Conservation (phyloP, 2,329 filamentous ascomycete genomes). For the Microsporum audouinii region DNA sequence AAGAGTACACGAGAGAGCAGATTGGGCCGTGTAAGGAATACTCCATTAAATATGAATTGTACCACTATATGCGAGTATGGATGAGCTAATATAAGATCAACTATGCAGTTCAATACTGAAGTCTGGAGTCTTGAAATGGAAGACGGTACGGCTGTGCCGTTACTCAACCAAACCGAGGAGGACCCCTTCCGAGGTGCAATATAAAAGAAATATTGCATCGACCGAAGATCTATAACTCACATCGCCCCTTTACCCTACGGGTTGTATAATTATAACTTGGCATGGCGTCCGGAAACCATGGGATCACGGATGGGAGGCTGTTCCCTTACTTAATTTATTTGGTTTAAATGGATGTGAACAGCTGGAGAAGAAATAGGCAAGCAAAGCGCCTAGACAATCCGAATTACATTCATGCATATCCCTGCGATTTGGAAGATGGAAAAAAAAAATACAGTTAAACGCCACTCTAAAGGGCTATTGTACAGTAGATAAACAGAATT, state of each 20-base stretch:
- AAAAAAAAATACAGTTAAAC: neutral
- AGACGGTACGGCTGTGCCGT: conserved; percentile 56
- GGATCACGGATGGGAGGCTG: neutral
- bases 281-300: neutral
- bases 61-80: neutral
- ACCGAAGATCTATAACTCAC: neutral
- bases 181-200: conserved; percentile 50
- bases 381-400: neutral
- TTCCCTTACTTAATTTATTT: neutral
- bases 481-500: conserved; percentile 2
- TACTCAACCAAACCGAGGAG: conserved; percentile 58
- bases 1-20: conserved; percentile 58
- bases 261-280: conserved; percentile 1
- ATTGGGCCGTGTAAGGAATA: conserved; percentile 43
- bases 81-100: neutral
- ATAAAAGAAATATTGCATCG: neutral
- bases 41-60: neutral
- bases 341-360: neutral
- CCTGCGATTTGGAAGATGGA: neutral
- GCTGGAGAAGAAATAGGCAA: neutral
- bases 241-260: neutral
- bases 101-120: conserved; percentile 64
- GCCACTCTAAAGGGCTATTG: conserved; percentile 3
- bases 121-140: conserved; percentile 75
- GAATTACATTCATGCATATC: neutral